Evolutionary conservation across 805 yeast genomes (phyloP), one percentile per base, ranked within the genome.

Genomic region (Candida chauliodis): DNA sequence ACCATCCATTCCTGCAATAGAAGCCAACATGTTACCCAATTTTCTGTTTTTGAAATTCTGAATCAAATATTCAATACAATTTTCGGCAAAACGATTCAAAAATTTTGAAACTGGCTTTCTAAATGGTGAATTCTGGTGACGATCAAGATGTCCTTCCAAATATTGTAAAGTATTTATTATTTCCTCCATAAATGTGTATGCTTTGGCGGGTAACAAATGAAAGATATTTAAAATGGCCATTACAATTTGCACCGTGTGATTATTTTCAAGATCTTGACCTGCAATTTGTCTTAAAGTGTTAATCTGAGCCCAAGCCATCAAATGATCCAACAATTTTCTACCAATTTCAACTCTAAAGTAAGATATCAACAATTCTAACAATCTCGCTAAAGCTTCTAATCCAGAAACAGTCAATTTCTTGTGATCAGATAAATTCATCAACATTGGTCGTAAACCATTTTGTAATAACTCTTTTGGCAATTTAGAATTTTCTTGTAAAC

Each of bases 301-400:
- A 2, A 93, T 87, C 50, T 86, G 90, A 0, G 97, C 95, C 95
- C 96, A 90, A 0, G 97, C 96, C 76, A 82, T 84, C 47, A 93
- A 69, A 60, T 93, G 99, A 54, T 93, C 98, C 22, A 95, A 71
- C 36, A 93, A 64, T 52, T 93, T 93, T 35, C 89, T 76, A 22
- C 99, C 99, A 48, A 93, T 91, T 58, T 93, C 99, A 14, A 95
- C 97, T 56, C 95, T 84, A 71, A 93, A 93, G 53, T 93, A 91
- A 3, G 95, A 87, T 24, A 91, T 89, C 47, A 93, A 67, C 16
- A 95, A 67, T 53, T 91, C 96, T 29, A 93, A 69, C 22, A 93
- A 69, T 30, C 95, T 70, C 0, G 97, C 95, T 16, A 93, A 68
- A 0, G 98, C 96, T 53, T 91, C 96, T 14, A 93, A 67, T 2